These are phyloP conservation scores for Sclerotinia minor DNA, from an alignment of 2,329 filamentous ascomycete genomes.

Conservation along the genomic window DNA sequence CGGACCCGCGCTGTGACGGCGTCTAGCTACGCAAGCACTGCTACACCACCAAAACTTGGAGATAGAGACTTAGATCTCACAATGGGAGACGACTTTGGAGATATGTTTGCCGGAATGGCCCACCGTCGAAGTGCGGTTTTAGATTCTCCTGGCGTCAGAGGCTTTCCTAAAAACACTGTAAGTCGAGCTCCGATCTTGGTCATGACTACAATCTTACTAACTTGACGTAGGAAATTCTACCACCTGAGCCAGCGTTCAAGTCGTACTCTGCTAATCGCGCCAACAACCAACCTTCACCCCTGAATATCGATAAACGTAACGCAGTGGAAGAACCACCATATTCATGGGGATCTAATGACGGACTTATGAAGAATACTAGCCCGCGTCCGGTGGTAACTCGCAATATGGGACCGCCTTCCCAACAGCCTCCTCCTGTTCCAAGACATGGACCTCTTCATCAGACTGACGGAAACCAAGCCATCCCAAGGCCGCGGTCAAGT, in stretches of 20 bases:
- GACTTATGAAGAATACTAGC: constrained; percentile 36
- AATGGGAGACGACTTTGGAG: constrained; percentile 42
- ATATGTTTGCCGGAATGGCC: constrained; percentile 41
- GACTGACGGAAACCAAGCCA: constrained; percentile 18
- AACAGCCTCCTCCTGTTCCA: constrained; percentile 21
- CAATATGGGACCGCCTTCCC: constrained; percentile 28
- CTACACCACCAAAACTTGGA: constrained; percentile 39
- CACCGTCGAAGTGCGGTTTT: constrained; percentile 38
- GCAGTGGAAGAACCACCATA: constrained; percentile 37
- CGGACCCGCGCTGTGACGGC: constrained; percentile 39
- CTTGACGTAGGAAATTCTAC: constrained; percentile 31
- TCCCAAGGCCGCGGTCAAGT: constrained; percentile 25
- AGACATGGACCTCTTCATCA: constrained; percentile 21
- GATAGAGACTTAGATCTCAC: constrained; percentile 39
- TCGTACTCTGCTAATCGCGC: constrained; percentile 30
- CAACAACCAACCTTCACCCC: constrained; percentile 37
- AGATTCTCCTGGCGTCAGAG: constrained; percentile 34
- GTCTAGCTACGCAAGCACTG: constrained; percentile 42
- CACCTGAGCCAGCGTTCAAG: constrained; percentile 30
- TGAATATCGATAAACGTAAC: constrained; percentile 38
- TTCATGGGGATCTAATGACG: constrained; percentile 41
- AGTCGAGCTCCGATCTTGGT: constrained; percentile 21
- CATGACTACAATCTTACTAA: constrained; percentile 24
- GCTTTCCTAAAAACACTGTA: constrained; percentile 38
- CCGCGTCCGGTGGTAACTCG: constrained; percentile 34